phyloP scores from a whole-genome alignment of 768 basidiomycete genomes.

The Tricholoma sp. region DNA sequence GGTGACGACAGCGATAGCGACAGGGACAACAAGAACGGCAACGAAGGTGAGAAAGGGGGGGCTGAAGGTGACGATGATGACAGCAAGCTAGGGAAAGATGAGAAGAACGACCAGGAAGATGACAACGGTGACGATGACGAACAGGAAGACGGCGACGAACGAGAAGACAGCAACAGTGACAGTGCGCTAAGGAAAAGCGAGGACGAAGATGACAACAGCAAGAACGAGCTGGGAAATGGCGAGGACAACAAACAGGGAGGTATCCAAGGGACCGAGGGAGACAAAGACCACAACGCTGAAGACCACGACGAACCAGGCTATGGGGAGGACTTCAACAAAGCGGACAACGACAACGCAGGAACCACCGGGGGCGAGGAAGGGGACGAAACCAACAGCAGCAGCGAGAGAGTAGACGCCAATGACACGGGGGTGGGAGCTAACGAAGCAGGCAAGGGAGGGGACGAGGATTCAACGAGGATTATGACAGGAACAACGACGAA shows the following conservation, averaged over 20 bases:
- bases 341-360: neutral
- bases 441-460: neutral
- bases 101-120: neutral
- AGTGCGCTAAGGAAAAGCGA: neutral
- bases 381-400: neutral
- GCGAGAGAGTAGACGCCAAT: neutral
- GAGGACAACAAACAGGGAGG: neutral
- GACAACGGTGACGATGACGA: neutral
- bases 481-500: neutral
- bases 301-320: neutral
- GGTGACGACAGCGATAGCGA: neutral
- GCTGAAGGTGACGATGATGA: too few relatives aligned
- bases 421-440: neutral
- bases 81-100: neutral
- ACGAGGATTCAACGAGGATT: neutral
- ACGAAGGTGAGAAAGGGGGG: too few relatives aligned
- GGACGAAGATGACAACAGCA: neutral
- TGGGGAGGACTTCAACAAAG: neutral
- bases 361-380: neutral
- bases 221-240: neutral
- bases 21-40: neutral
- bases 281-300: neutral
- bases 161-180: neutral
- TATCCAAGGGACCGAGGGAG: neutral
- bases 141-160: neutral